Evolutionary conservation across 345 rosid genomes (phyloP).

Genomic region (Noccaea bulbosa): DNA sequence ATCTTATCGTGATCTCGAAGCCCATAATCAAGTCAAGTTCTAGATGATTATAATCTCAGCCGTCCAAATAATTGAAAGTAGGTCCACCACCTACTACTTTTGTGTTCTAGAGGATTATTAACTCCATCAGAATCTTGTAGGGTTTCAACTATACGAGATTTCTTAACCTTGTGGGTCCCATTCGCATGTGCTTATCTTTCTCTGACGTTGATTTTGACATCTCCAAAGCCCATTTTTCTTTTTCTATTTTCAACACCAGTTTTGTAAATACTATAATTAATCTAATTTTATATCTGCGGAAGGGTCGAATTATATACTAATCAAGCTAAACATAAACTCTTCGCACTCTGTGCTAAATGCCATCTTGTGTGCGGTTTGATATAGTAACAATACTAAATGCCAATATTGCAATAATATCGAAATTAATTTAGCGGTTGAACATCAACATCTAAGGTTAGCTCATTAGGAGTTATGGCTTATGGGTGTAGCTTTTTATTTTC

Average conservation of each 20-base stretch:
- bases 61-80: constrained; percentile 37
- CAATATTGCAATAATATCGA: constrained; percentile 5
- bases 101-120: constrained; percentile 37
- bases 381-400: constrained; percentile 30
- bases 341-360: neutral
- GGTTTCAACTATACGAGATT: constrained; percentile 41
- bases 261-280: constrained; percentile 11
- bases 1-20: constrained; percentile 42
- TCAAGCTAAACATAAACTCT: constrained; percentile 16
- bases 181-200: constrained; percentile 39
- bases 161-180: constrained; percentile 36
- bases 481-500: constrained; percentile 12
- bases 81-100: constrained; percentile 29
- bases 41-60: constrained; percentile 21
- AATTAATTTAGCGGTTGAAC: constrained; percentile 32
- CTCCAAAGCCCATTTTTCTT: neutral
- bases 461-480: constrained; percentile 32
- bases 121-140: constrained; percentile 22
- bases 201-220: constrained; percentile 44
- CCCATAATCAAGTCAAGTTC: constrained; percentile 31
- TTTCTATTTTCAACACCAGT: constrained; percentile 11
- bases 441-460: constrained; percentile 37
- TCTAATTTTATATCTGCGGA: neutral
- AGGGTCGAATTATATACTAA: neutral
- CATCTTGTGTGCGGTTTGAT: constrained; percentile 11